A percentile compares a stretch with the other conserved stretches of the same genome.
Evolutionary conservation across 176 grass and related monocot genomes (phyloP).

Genomic region (Ananas comosus): DNA sequence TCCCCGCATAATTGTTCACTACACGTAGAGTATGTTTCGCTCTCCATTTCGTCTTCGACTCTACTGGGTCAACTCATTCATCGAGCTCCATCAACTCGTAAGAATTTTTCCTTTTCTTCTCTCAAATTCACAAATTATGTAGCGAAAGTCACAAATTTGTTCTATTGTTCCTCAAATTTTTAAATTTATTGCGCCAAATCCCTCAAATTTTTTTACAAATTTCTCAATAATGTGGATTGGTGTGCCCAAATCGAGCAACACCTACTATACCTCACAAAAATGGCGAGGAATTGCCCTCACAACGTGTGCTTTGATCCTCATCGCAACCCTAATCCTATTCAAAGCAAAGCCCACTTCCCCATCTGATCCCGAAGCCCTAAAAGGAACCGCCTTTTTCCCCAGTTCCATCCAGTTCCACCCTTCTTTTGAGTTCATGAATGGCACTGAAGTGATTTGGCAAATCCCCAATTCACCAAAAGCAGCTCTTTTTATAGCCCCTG

Average conservation of each 20-base stretch:
- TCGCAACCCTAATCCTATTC: slow-evolving; percentile 29
- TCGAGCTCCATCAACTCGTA: too few species aligned
- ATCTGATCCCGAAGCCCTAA: slow-evolving; percentile 4
- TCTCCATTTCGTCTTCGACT: too few species aligned
- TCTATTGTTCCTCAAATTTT: too few species aligned
- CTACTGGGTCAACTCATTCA: too few species aligned
- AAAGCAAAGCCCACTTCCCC: slow-evolving; percentile 12
- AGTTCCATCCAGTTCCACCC: slow-evolving; percentile 41
- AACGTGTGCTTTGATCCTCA: slow-evolving; percentile 26
- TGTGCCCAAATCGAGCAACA: slow-evolving; percentile 10
- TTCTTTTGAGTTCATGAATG: slow-evolving; percentile 34
- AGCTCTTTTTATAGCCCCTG: slow-evolving; percentile 62
- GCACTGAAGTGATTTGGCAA: slow-evolving; percentile 80
- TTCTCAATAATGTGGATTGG: slow-evolving; percentile 21
- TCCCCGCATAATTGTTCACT: too few species aligned
- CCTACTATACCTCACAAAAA: slow-evolving; percentile 3
- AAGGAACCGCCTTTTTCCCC: slow-evolving; percentile 8
- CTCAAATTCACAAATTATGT: too few species aligned
- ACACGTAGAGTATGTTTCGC: too few species aligned
- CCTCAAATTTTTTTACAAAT: not conserved
- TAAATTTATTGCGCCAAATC: not conserved
- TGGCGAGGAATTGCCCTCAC: slow-evolving; percentile 6
- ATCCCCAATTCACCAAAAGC: slow-evolving; percentile 40
- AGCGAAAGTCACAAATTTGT: too few species aligned
- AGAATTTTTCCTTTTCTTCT: too few species aligned